Evolutionary conservation across 805 yeast species (phyloP), one percentile per base, ranked within the genome.

Genomic region (Kluyveromyces lactis): DNA sequence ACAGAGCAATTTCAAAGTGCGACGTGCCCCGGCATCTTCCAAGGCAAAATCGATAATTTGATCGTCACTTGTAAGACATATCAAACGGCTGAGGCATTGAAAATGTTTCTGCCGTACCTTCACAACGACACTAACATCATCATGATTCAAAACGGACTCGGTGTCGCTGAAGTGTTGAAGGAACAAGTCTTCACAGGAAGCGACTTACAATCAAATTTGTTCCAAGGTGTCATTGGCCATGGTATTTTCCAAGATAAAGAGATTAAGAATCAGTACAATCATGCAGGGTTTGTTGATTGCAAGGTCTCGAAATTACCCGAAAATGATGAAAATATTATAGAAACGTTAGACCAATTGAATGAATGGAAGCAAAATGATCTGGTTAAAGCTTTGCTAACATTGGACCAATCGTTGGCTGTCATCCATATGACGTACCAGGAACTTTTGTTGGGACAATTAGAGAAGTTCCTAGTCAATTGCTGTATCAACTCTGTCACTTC

Each of bases 101-200:
- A 51, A 26, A 81, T 81, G 3, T 66, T 77, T 38, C 44, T 75
- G 16, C 67, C 71, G 1, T 62, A 62, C 40, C 68, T 90, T 21
- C 58, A 62, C 21, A 53, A 63, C 2, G 55, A 67, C 2, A 75
- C 95, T 2, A 81, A 77, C 43, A 62, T 89, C 10, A 52, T 90
- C 28, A 60, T 92, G 17, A 60, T 90, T 5, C 97, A 92, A 50
- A 92, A 92, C 57, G 98, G 98, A 1, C 69, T 87, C 68, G 97
- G 97, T 8, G 79, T 83, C 17, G 64, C 74, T 5, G 83, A 82
- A 9, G 67, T 69, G 31, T 54, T 87, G 26, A 62, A 66, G 12
- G 62, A 66, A 2, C 53, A 62, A 17, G 61, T 77, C 3, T 84
- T 92, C 81, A 77, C 81, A 0, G 51, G 60, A 1, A 15, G 7